These are phyloP conservation scores for Tetramitus jugosus DNA, from an alignment of 208 protist genomes.

Conservation along the genomic window DNA sequence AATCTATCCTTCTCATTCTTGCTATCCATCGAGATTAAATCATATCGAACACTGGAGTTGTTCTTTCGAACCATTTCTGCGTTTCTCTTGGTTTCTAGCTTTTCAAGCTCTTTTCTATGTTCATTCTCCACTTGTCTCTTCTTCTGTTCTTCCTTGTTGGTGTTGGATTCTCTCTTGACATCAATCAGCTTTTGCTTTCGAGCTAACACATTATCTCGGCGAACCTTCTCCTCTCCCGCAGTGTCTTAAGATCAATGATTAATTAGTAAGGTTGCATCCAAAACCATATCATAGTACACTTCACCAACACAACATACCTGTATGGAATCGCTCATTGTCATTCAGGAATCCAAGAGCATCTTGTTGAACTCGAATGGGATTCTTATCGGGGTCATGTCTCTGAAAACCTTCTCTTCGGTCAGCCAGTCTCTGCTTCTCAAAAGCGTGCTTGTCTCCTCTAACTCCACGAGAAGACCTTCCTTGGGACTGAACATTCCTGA, in stretches of 20 bases:
- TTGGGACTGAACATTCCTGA: too few relatives aligned
- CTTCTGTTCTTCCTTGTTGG: background rate
- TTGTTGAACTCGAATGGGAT: background rate
- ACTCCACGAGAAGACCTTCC: too few relatives aligned
- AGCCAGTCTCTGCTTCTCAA: background rate
- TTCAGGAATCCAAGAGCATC: background rate
- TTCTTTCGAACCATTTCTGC: background rate
- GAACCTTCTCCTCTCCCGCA: background rate
- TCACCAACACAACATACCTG: background rate
- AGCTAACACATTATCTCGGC: background rate
- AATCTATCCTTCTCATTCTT: background rate
- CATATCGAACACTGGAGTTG: background rate
- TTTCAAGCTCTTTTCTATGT: background rate
- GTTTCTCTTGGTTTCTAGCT: background rate
- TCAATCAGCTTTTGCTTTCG: background rate
- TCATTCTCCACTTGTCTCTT: background rate
- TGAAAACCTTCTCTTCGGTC: slow-evolving; percentile 11
- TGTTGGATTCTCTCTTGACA: background rate
- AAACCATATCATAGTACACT: too few relatives aligned
- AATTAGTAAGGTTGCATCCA: too few relatives aligned
- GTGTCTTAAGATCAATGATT: too few relatives aligned
- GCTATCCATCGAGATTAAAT: background rate
- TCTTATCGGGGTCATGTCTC: background rate
- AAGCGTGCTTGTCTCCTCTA: background rate
- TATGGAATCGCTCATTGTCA: background rate